Conservation (phyloP, 1,284 basidiomycete species). For the Trametes versicolor region DNA sequence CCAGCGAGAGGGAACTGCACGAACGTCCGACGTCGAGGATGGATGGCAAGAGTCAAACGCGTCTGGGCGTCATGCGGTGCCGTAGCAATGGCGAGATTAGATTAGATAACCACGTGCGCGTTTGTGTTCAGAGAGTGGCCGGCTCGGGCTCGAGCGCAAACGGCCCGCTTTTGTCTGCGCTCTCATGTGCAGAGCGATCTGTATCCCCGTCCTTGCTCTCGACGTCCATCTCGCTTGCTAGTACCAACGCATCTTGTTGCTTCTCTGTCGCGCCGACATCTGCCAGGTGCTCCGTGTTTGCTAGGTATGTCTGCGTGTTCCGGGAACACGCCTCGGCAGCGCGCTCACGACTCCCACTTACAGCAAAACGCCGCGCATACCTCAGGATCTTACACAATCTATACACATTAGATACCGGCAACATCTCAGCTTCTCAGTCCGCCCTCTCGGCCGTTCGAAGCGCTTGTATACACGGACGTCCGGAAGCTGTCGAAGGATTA, state of each 20-base stretch:
- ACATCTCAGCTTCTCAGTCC: neutral
- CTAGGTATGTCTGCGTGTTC: neutral
- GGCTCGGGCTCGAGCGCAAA: conserved; percentile 20
- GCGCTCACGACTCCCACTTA: neutral
- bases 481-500: neutral
- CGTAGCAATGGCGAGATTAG: conserved; percentile 18
- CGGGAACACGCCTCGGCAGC: neutral
- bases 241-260: neutral
- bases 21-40: neutral
- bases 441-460: neutral
- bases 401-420: neutral
- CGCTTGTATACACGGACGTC: neutral
- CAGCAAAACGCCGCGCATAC: neutral
- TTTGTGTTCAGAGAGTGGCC: conserved; percentile 24
- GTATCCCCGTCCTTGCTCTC: neutral
- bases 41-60: neutral
- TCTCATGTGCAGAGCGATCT: conserved; percentile 1
- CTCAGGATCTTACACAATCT: neutral
- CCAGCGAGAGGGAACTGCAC: too few relatives aligned
- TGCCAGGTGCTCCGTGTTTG: too few relatives aligned
- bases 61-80: neutral
- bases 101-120: conserved; percentile 36
- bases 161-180: conserved; percentile 29
- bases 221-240: neutral
- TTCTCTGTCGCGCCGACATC: neutral